Conservation (phyloP, 2,329 filamentous ascomycete species). For the Ophidiomyces ophidiicola region DNA sequence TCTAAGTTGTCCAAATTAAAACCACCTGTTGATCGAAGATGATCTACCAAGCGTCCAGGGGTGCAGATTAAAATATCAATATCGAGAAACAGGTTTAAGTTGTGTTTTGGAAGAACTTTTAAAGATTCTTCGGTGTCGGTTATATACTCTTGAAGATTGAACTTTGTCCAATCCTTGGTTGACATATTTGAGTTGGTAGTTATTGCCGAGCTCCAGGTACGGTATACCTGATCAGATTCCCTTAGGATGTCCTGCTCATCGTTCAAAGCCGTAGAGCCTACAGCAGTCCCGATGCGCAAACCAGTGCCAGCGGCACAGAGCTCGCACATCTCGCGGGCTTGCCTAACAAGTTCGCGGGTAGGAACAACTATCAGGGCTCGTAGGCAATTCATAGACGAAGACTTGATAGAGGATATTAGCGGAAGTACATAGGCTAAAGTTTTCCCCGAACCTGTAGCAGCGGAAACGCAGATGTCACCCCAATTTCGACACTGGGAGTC, state of each 20-base stretch:
- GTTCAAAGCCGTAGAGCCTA: slow-evolving; percentile 65
- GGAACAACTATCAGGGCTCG: slow-evolving; percentile 77
- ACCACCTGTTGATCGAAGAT: slow-evolving; percentile 69
- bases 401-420: slow-evolving; percentile 63
- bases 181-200: slow-evolving; percentile 35
- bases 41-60: slow-evolving; percentile 81
- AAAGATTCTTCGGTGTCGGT: slow-evolving; percentile 31
- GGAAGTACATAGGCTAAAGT: slow-evolving; percentile 85
- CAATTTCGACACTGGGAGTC: slow-evolving; percentile 48
- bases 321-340: slow-evolving; percentile 69
- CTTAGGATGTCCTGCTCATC: slow-evolving; percentile 52
- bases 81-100: slow-evolving; percentile 55
- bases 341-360: slow-evolving; percentile 77
- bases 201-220: slow-evolving; percentile 38
- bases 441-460: slow-evolving; percentile 90
- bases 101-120: slow-evolving; percentile 46
- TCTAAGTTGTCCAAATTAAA: slow-evolving; percentile 67
- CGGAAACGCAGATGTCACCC: slow-evolving; percentile 79
- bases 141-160: slow-evolving; percentile 35
- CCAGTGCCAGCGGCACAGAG: slow-evolving; percentile 59
- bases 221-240: slow-evolving; percentile 54
- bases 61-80: slow-evolving; percentile 86
- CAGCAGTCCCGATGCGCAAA: slow-evolving; percentile 66
- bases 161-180: slow-evolving; percentile 37
- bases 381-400: slow-evolving; percentile 52